These are phyloP conservation scores for Serendipita vermifera DNA, from an alignment of 768 basidiomycete species.

Conservation along the genomic window DNA sequence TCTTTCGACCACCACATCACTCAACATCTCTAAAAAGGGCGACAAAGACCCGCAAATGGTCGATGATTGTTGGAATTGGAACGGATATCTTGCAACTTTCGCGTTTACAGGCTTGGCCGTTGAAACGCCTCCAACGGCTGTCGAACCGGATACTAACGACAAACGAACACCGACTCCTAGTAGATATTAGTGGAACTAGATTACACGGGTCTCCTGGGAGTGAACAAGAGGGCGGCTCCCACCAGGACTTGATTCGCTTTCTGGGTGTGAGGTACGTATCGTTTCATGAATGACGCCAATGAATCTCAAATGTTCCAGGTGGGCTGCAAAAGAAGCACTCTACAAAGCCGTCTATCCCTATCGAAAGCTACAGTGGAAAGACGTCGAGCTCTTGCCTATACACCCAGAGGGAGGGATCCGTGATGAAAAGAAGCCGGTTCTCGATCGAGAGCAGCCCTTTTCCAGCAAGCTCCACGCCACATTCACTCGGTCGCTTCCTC, in stretches of 20 bases:
- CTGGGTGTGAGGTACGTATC: conserved; percentile 15
- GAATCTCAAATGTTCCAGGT: conserved; percentile 5
- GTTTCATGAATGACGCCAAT: not conserved
- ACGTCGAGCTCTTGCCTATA: conserved; percentile 10
- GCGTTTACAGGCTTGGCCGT: conserved; percentile 7
- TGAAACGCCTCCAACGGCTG: not conserved
- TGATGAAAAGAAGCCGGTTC: not conserved
- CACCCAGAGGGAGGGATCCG: not conserved
- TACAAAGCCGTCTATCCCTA: conserved; percentile 16
- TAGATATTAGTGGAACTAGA: not conserved
- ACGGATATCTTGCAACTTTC: conserved; percentile 14
- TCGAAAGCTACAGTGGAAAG: conserved; percentile 13
- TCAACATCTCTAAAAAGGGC: not conserved
- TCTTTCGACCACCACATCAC: not conserved
- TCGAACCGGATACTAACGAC: conserved; percentile 3
- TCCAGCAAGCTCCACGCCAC: not conserved
- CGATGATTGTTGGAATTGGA: conserved; percentile 16
- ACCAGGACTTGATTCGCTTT: not conserved
- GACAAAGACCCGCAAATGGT: not conserved
- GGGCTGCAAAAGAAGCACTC: conserved; percentile 18
- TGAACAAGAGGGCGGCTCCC: not conserved
- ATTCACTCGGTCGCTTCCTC: not conserved
- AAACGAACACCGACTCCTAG: not conserved
- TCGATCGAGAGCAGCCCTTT: not conserved
- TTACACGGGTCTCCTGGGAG: no score